A percentile compares a stretch with the other conserved stretches of the same genome.
Evolutionary conservation across 1,139 yeast species (phyloP).

Genomic region (Nakaseomyces sp.): DNA sequence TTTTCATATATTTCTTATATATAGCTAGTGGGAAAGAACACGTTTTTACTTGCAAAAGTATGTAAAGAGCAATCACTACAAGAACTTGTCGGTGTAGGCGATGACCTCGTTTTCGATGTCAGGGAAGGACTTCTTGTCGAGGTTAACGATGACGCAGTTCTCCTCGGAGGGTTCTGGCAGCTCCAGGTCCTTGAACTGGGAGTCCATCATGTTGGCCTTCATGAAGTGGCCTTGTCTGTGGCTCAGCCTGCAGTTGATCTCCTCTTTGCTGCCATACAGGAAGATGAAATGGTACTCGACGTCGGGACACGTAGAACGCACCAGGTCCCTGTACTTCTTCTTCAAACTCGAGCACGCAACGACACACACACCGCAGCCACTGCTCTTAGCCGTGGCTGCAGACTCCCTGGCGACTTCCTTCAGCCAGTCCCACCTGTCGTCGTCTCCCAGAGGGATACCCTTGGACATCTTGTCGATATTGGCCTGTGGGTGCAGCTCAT

Average conservation of each 20-base stretch:
- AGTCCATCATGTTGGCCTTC: conserved; percentile 74
- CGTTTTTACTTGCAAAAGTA: no score
- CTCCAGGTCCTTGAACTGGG: conserved; percentile 69
- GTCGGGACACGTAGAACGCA: conserved; percentile 34
- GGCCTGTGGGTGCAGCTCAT: conserved; percentile 59
- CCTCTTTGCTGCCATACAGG: conserved; percentile 55
- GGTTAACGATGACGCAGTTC: conserved; percentile 26
- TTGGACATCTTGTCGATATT: conserved; percentile 75
- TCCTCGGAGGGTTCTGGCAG: conserved; percentile 44
- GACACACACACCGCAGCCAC: conserved; percentile 36
- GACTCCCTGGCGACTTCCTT: conserved; percentile 40
- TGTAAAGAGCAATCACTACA: conserved; percentile 10
- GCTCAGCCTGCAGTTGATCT: conserved; percentile 50
- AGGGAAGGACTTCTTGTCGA: conserved; percentile 36
- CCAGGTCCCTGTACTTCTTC: conserved; percentile 54
- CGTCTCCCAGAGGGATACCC: conserved; percentile 77
- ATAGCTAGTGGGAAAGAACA: no score
- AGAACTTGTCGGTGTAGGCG: conserved; percentile 1
- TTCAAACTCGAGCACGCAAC: conserved; percentile 85
- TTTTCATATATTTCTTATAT: no score
- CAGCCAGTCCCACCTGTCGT: conserved; percentile 90
- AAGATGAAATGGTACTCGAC: conserved; percentile 55
- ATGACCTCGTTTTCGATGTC: conserved; percentile 36
- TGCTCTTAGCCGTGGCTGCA: conserved; percentile 32
- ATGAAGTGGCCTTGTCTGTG: conserved; percentile 68